Evolutionary conservation across 108 stramenopile species (phyloP), one percentile per base, ranked within the genome.

Genomic region (Bacterosira constricta): DNA sequence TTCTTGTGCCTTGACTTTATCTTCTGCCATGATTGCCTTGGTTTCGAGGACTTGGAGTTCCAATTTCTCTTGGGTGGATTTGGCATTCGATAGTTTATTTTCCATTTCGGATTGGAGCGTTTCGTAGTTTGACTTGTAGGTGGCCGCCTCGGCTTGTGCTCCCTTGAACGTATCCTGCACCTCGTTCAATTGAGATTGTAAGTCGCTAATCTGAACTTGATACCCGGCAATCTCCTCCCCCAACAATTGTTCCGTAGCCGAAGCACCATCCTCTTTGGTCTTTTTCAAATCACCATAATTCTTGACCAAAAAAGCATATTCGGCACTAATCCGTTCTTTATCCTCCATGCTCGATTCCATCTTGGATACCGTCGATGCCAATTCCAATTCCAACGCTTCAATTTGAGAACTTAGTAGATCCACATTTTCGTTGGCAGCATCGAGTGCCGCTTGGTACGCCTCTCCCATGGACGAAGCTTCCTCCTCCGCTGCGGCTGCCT

Each of bases 361-460:
- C 25, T 45, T 69, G 3, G 56, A n/a, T 5, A 60, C 25, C 0
- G 57, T 59, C 13, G 30, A 20, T 3, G 59, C 23, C 44, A 79
- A 59, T 61, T 79, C 78, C 26, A 1, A 10, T 30, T 79, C 70
- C 25, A 79, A 54, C 9, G 44, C 50, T 10, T 66, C 64, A 65
- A 79, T 66, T 36, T 79, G 69, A 21, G 44, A 23, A 6, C 59
- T 49, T 13, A 79, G 51, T 18, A 66, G 20, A 42, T 65, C 44
- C 17, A 71, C 78, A 52, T 79, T 71, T 39, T 79, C 78, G 34
- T 66, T 79, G n/a, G 65, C 70, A 0, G 70, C 78, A 34, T 79
- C 70, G 6, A 79, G 58, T 0, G 78, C 69, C 6, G 51, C 65
- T 44, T 71, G 77, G 21, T 71, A 79, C 0, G 77, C 69, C 1